Base-by-base conservation (phyloP, 441 rosid species). In the Bruguiera hainesii region DNA sequence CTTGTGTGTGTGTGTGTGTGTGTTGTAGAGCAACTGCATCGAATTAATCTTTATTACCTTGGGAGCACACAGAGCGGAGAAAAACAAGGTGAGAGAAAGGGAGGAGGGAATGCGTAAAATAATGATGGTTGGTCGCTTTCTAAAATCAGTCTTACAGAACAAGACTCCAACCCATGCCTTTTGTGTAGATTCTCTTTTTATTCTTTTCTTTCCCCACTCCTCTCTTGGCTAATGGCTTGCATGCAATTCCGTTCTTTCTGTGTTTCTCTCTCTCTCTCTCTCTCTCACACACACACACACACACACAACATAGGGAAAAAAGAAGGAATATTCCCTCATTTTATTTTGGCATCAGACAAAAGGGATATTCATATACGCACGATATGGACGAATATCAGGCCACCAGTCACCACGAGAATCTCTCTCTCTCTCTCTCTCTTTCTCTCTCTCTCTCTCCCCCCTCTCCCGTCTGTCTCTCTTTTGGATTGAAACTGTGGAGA, bases 121-220 rank as follows among this genome's bases (percentile, higher is more conserved):
- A 64, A 73, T 23, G 68, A 71, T 72, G 80, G 86, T 75, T 80
- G 78, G 86, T 84, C 80, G 61, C 89, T 83, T 84, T 87, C 87
- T 51, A 71, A 62, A 67, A 67, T 21, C 81, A 84, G 61, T 67
- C 89, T 80, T 87, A 78, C 68, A 26, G 49, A 67, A 72, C 78
- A 85, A 83, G 83, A 64, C 87, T 85, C 92, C 89, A 85, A 83
- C 75, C 73, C 73, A n/a, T 3, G 56, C 84, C 85, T 83, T 85
- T 83, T 75, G 33, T 59, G 4, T 33, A 39, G 85, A 80, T 83
- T 73, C 79, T 72, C 68, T 62, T 46, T 52, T 63, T 64, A 60
- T 53, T 20, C 50, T 50, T 39, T 49, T n/a, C 2, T 10, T 42
- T 30, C 7, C 3, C 42, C 30, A 26, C 26, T 35, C 51, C 46